A percentile compares a stretch with the other conserved stretches of the same genome.
Evolutionary conservation across 805 yeast species (phyloP).

Genomic region (Kazachstania viticola): DNA sequence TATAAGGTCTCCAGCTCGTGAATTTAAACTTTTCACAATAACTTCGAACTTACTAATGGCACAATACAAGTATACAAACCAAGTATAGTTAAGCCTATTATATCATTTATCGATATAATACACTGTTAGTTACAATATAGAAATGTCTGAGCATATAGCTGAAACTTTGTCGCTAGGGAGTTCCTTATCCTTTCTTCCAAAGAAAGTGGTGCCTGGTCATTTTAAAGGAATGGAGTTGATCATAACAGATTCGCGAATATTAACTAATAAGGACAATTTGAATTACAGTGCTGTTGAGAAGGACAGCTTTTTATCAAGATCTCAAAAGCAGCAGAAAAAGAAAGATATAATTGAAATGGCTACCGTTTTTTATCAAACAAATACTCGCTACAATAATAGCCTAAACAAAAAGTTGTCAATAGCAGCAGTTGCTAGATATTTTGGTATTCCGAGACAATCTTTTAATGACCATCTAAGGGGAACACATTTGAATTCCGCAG

Average conservation of each 20-base stretch:
- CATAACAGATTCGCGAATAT: slow-evolving; percentile 4
- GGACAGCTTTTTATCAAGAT: slow-evolving; percentile 1
- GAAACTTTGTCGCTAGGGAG: background rate
- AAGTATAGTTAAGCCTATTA: no score
- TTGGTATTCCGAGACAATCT: slow-evolving; percentile 7
- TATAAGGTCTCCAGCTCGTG: no score
- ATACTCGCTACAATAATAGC: background rate
- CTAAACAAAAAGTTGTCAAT: slow-evolving; percentile 1
- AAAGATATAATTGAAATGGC: slow-evolving; percentile 6
- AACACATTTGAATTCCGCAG: slow-evolving; percentile 4
- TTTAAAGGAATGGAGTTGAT: slow-evolving; percentile 3
- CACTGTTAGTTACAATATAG: no score
- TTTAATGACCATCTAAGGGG: slow-evolving; percentile 8
- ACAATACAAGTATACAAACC: no score
- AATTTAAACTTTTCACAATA: no score
- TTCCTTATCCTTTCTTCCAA: background rate
- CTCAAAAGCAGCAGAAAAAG: slow-evolving; percentile 3
- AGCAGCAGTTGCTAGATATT: slow-evolving; percentile 5
- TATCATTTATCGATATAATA: no score
- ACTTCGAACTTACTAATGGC: no score
- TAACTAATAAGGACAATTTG: slow-evolving; percentile 1
- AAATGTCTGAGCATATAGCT: background rate
- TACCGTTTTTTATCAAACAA: slow-evolving; percentile 3
- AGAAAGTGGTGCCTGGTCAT: slow-evolving; percentile 1
- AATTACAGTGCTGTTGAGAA: slow-evolving; percentile 3